These are phyloP conservation scores for Cyberlindnera euphorbiae DNA, from an alignment of 805 yeast genomes.

Conservation along the genomic window DNA sequence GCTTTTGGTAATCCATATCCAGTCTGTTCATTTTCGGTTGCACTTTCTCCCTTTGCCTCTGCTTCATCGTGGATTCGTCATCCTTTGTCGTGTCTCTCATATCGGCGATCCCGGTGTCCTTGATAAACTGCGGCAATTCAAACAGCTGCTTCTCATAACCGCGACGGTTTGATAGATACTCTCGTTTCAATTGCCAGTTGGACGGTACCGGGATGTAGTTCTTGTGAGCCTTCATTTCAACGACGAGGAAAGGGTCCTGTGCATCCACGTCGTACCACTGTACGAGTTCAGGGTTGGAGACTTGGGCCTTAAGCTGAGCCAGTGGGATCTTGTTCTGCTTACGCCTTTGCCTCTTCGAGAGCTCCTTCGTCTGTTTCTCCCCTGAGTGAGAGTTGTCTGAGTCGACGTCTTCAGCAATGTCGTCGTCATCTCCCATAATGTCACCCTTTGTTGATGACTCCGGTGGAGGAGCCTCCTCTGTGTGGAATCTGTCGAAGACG, in stretches of 20 bases:
- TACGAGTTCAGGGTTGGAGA: slow-evolving; percentile 63
- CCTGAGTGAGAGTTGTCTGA: slow-evolving; percentile 26
- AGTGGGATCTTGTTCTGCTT: slow-evolving; percentile 56
- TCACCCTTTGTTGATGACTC: slow-evolving; percentile 24
- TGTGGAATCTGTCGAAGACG: slow-evolving; percentile 33
- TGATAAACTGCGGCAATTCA: slow-evolving; percentile 71
- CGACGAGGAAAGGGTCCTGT: slow-evolving; percentile 63
- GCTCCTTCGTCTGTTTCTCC: slow-evolving; percentile 43
- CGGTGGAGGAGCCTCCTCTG: slow-evolving; percentile 14
- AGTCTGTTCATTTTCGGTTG: slow-evolving; percentile 85
- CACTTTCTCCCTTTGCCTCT: slow-evolving; percentile 72
- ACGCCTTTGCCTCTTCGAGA: neutral
- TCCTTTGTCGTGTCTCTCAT: slow-evolving; percentile 64
- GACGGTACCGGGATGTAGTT: slow-evolving; percentile 73
- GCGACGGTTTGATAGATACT: slow-evolving; percentile 60
- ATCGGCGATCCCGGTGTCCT: slow-evolving; percentile 78
- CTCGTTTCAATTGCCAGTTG: slow-evolving; percentile 81
- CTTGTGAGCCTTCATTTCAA: slow-evolving; percentile 57
- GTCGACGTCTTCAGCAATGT: slow-evolving; percentile 10
- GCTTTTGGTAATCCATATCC: slow-evolving; percentile 78
- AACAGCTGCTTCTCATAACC: slow-evolving; percentile 69
- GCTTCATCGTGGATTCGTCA: slow-evolving; percentile 55
- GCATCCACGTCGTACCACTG: slow-evolving; percentile 91
- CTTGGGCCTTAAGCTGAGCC: slow-evolving; percentile 57
- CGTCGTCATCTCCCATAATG: slow-evolving; percentile 30